phyloP scores from a whole-genome alignment of 2,329 filamentous ascomycete genomes.

The Trichoderma sp. region DNA sequence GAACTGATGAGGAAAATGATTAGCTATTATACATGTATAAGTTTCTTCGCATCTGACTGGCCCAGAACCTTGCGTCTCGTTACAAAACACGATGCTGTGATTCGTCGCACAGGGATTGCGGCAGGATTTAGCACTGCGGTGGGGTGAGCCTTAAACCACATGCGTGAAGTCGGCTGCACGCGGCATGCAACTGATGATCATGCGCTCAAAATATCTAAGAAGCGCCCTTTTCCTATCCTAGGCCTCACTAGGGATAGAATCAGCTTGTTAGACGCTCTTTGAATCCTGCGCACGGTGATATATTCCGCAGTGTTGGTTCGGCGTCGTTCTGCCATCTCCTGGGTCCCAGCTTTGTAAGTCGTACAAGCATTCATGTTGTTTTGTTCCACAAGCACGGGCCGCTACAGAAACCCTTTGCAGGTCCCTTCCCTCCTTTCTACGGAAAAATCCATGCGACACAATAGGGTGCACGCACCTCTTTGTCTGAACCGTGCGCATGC shows the following conservation, averaged over 20 bases:
- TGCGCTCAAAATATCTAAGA: neutral
- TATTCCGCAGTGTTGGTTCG: neutral
- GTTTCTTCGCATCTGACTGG: neutral
- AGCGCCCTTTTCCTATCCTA: neutral
- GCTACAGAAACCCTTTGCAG: conserved; percentile 5
- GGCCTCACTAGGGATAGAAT: neutral
- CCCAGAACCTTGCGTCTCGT: conserved; percentile 1
- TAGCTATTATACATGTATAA: neutral
- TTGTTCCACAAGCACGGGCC: neutral
- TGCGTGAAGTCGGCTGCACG: neutral
- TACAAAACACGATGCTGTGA: conserved; percentile 23
- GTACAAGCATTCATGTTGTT: neutral
- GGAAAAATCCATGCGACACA: neutral
- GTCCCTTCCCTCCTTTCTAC: neutral
- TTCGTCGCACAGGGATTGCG: conserved; percentile 19
- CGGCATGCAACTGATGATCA: neutral
- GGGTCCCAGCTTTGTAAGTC: neutral
- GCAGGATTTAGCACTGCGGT: neutral
- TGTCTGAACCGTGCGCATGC: neutral
- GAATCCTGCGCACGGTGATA: neutral
- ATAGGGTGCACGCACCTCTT: neutral
- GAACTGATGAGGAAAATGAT: neutral
- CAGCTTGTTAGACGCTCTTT: neutral
- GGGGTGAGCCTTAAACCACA: neutral
- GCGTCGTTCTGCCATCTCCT: neutral